Evolutionary conservation across 2,329 filamentous ascomycete species (phyloP), one percentile per base, ranked within the genome.

Genomic region (Calycina herbarum): DNA sequence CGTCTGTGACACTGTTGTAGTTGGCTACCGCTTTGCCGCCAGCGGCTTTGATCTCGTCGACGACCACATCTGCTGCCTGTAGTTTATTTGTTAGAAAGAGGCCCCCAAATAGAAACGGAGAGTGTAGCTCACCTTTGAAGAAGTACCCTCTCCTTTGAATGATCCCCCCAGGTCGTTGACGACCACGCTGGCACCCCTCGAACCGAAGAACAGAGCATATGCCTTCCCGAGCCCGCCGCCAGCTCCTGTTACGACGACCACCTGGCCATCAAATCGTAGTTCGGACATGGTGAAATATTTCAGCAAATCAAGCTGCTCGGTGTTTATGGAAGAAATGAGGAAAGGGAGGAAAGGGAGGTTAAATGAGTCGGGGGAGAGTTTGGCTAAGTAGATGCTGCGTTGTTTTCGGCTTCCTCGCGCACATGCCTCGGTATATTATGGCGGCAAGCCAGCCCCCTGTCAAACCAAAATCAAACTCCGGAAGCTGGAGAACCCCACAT

Each of bases 1-100:
- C 95, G 75, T 94, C 85, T 82, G 95, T 92, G 80, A 97, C 94
- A 78, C 87, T 89, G 82, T 99, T 91, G 85, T 98, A 98, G 86
- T 97, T 98, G 79, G 94, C 93, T 60, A 97, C 94, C 67, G 95
- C 95, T 80, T 97, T 96, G 79, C 95, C 95, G 78, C 95, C 95
- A 62, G 89, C 90, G 76, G 88, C 85, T 80, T 90, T 93, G 80
- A 94, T 94, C 81, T 93, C 89, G 73, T 92, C 82, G 77, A 94
- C 91, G 66, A 94, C 90, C 58, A 89, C 85, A 84, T 96, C 92
- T 74, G 92, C 92, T 69, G 90, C 89, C 31, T 57, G 63, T 59
- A 27, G 59, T 54, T 54, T 58, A 68, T 61, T 1, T 27, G 20
- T 33, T 20, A 61, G 31, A 20, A 24, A 13, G 24, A 13, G 8